Conservation (phyloP, 371 early-diverging fungal species). For the Apophysomyces sp. region DNA sequence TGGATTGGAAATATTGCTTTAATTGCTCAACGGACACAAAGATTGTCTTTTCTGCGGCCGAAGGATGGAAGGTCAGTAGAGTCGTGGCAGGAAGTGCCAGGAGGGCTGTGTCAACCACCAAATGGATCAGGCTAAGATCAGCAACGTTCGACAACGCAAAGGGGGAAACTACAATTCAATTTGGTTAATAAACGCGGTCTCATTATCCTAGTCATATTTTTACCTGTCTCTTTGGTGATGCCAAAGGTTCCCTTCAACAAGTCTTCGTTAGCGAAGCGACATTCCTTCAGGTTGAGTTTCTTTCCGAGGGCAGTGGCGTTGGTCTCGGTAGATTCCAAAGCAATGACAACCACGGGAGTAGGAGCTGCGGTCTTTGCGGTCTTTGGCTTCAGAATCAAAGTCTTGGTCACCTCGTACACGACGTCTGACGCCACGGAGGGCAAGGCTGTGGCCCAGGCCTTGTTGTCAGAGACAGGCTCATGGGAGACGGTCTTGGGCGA, state of each 20-base stretch:
- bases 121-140: conserved; percentile 48
- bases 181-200: not conserved
- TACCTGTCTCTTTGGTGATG: conserved; percentile 53
- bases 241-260: conserved; percentile 53
- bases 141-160: conserved; percentile 58
- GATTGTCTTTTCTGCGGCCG: conserved; percentile 52
- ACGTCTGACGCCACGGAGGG: conserved; percentile 14
- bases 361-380: conserved; percentile 63
- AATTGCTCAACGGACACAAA: conserved; percentile 54
- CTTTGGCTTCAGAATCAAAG: conserved; percentile 73
- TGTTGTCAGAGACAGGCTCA: conserved; percentile 51
- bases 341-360: conserved; percentile 65
- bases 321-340: conserved; percentile 54
- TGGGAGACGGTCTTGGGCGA: conserved; percentile 49
- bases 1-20: conserved; percentile 40
- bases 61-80: conserved; percentile 62
- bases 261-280: conserved; percentile 68
- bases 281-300: conserved; percentile 64
- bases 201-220: not conserved
- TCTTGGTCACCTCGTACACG: conserved; percentile 52
- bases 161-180: conserved; percentile 49
- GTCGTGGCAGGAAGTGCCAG: conserved; percentile 30
- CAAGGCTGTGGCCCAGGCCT: conserved; percentile 54
- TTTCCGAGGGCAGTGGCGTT: conserved; percentile 57
- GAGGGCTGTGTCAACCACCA: conserved; percentile 60